Conservation (phyloP, 305 asterid species). For the Fraxinus dipetala region DNA sequence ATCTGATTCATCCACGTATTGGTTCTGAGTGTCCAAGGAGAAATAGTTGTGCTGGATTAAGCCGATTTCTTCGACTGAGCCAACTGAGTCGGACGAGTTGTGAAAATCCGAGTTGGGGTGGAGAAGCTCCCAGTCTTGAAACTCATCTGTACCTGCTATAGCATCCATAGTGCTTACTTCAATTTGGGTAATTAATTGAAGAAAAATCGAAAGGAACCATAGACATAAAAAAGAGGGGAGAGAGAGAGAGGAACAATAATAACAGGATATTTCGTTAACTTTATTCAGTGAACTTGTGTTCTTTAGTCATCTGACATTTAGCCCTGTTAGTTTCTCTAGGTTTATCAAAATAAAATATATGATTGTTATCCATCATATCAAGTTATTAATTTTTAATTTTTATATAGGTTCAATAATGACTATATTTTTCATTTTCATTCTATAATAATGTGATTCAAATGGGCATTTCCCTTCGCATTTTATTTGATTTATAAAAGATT, state of each 20-base stretch:
- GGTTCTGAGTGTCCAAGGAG: conserved; percentile 50
- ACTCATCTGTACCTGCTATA: conserved; percentile 36
- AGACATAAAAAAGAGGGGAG: background rate
- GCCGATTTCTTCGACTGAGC: conserved; percentile 47
- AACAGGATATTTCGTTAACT: background rate
- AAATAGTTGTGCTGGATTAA: conserved; percentile 64
- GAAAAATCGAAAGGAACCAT: background rate
- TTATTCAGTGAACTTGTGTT: too few species aligned
- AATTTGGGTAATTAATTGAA: background rate
- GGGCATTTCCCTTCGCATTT: background rate
- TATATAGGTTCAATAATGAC: too few species aligned
- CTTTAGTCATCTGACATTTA: too few species aligned
- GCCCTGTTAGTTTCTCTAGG: too few species aligned
- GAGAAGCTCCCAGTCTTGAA: conserved; percentile 86
- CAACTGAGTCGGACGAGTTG: conserved; percentile 25
- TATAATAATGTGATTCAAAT: too few species aligned
- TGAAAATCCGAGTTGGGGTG: conserved; percentile 44
- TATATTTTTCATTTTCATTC: too few species aligned
- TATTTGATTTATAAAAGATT: too few species aligned
- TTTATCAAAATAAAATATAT: too few species aligned
- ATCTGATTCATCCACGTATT: conserved; percentile 25
- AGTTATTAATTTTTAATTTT: too few species aligned
- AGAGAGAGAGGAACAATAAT: background rate
- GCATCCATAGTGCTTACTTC: conserved; percentile 22
- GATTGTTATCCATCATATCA: too few species aligned